These are phyloP conservation scores for Thermothelomyces thermophilus DNA, from an alignment of 2,329 filamentous ascomycete species.

Conservation along the genomic window DNA sequence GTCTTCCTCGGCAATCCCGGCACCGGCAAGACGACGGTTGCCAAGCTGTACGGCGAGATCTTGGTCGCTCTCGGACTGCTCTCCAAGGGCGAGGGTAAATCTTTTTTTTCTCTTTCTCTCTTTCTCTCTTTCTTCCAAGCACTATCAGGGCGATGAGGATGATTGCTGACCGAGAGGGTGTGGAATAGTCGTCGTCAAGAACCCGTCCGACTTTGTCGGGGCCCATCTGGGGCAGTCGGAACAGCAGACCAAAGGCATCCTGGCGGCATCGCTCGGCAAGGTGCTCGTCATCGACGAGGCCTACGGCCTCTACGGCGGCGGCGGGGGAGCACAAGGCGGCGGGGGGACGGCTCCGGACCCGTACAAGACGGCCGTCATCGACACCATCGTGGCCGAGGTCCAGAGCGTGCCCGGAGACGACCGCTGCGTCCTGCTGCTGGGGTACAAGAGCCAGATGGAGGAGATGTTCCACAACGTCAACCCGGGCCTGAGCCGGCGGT, in stretches of 20 bases:
- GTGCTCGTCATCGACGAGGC: slow-evolving; percentile 77
- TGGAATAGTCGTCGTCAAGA: slow-evolving; percentile 60
- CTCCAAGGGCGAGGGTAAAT: slow-evolving; percentile 57
- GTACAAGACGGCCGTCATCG: slow-evolving; percentile 60
- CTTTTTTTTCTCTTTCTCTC: background rate
- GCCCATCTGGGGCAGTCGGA: slow-evolving; percentile 59
- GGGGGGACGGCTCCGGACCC: too few species aligned
- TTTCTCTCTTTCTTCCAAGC: background rate
- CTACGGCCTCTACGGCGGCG: slow-evolving; percentile 53
- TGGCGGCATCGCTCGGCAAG: slow-evolving; percentile 61
- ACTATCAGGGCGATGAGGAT: too few species aligned
- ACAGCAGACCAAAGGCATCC: slow-evolving; percentile 63
- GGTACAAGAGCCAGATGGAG: slow-evolving; percentile 64
- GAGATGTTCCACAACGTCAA: slow-evolving; percentile 70
- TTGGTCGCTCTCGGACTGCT: slow-evolving; percentile 61
- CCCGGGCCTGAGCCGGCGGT: slow-evolving; percentile 60
- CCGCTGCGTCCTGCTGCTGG: slow-evolving; percentile 63
- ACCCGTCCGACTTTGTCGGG: slow-evolving; percentile 67
- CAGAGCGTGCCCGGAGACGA: slow-evolving; percentile 65
- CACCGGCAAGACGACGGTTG: slow-evolving; percentile 71
- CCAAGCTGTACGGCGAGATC: slow-evolving; percentile 64
- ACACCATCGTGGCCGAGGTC: slow-evolving; percentile 68
- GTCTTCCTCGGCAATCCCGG: slow-evolving; percentile 67
- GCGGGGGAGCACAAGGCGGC: slow-evolving; percentile 24
- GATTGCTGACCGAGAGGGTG: too few species aligned